phyloP scores from a whole-genome alignment of 257 asterid species.

The Petrea volubilis region DNA sequence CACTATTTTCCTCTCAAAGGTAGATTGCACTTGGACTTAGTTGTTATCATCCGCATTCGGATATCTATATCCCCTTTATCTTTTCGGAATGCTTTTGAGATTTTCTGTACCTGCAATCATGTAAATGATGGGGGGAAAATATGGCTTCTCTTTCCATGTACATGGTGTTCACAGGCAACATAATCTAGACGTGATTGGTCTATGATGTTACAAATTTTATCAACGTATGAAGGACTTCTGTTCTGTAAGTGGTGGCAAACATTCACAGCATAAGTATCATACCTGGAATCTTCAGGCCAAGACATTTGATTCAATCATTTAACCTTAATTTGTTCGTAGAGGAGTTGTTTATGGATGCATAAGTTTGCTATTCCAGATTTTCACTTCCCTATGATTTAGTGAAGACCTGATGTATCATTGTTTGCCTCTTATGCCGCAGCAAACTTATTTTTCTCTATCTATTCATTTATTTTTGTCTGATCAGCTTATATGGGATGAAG shows the following conservation, averaged over 20 bases:
- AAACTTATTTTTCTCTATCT: background rate
- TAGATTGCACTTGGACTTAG: constrained; percentile 2
- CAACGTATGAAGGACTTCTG: background rate
- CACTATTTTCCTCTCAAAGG: constrained; percentile 82
- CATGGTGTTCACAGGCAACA: background rate
- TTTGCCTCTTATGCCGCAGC: background rate
- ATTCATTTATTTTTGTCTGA: background rate
- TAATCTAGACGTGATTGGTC: background rate
- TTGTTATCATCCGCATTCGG: background rate
- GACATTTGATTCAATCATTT: background rate
- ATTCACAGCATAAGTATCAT: background rate
- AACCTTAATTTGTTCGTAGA: background rate
- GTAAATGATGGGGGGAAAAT: background rate
- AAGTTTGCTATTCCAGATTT: background rate
- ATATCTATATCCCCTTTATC: background rate
- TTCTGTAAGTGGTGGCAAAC: background rate
- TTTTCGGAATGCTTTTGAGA: background rate
- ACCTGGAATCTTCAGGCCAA: background rate
- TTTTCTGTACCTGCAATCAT: background rate
- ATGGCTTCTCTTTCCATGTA: background rate
- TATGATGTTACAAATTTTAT: background rate
- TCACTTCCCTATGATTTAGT: background rate
- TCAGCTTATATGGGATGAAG: background rate
- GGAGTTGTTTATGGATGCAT: background rate
- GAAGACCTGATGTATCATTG: background rate